A percentile compares a stretch with the other conserved stretches of the same genome.
Conservation (phyloP, 1,139 yeast genomes). For the Geotrichum macrosporum region DNA sequence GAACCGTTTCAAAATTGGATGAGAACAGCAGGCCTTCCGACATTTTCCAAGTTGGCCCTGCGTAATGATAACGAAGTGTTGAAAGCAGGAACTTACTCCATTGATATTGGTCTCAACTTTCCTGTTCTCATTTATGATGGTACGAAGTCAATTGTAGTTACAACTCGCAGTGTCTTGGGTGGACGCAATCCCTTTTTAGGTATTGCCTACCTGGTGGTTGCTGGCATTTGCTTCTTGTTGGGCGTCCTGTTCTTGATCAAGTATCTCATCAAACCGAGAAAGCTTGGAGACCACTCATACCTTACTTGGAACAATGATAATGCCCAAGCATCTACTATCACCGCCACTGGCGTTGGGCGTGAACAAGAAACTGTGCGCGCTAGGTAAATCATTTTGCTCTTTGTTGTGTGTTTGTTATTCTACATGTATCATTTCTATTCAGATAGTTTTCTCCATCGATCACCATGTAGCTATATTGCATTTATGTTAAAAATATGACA, state of each 20-base stretch:
- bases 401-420: too few relatives aligned
- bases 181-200: constrained; percentile 89
- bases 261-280: constrained; percentile 64
- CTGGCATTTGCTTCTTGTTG: constrained; percentile 73
- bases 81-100: constrained; percentile 63
- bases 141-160: constrained; percentile 68
- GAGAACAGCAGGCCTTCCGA: constrained; percentile 88
- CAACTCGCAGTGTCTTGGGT: constrained; percentile 84
- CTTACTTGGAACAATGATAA: constrained; percentile 63
- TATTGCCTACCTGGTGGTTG: constrained; percentile 83
- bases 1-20: constrained; percentile 94
- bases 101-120: constrained; percentile 76
- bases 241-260: constrained; percentile 57
- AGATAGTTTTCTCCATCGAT: too few relatives aligned
- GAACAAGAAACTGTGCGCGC: constrained; percentile 16
- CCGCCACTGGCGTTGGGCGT: constrained; percentile 18
- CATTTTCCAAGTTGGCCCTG: constrained; percentile 73
- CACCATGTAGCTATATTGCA: too few relatives aligned
- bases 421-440: neutral
- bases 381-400: too few relatives aligned
- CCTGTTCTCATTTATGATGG: constrained; percentile 84
- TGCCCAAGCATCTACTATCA: constrained; percentile 14
- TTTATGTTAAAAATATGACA: too few relatives aligned
- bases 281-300: constrained; percentile 66
- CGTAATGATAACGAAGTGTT: constrained; percentile 69